Conservation (phyloP, 208 protist genomes). For the Trypanosoma conorhini region DNA sequence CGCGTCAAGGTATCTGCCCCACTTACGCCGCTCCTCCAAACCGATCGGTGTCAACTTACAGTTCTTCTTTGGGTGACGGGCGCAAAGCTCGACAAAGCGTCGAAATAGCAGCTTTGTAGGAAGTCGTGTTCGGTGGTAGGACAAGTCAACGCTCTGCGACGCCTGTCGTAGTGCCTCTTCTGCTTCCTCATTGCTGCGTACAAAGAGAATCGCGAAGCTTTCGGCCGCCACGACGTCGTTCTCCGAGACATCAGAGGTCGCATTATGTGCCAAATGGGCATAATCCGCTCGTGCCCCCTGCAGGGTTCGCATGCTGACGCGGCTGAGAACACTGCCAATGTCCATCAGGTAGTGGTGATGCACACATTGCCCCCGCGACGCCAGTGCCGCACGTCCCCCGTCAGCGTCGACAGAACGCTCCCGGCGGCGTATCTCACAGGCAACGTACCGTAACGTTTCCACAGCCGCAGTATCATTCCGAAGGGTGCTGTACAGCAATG, state of each 20-base stretch:
- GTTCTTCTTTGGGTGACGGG: conserved; percentile 68
- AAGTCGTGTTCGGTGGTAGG: conserved; percentile 32
- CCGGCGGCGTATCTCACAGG: conserved; percentile 14
- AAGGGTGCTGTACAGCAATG: conserved; percentile 62
- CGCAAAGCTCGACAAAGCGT: conserved; percentile 72
- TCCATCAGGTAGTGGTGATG: conserved; percentile 63
- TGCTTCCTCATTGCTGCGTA: conserved; percentile 61
- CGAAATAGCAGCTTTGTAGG: conserved; percentile 57
- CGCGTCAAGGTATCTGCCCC: conserved; percentile 82
- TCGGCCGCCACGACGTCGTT: conserved; percentile 53
- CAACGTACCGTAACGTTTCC: conserved; percentile 43
- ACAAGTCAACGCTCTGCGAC: conserved; percentile 42
- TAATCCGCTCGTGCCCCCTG: conserved; percentile 40
- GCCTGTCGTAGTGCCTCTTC: conserved; percentile 51
- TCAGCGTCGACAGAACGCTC: conserved; percentile 2
- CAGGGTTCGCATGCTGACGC: conserved; percentile 39
- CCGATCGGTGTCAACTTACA: conserved; percentile 73
- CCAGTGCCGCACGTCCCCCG: background rate
- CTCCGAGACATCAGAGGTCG: conserved; percentile 24
- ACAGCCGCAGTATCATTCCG: conserved; percentile 58
- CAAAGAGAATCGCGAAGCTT: conserved; percentile 53
- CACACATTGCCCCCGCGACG: conserved; percentile 4
- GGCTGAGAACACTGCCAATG: conserved; percentile 53
- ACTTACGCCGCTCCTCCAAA: conserved; percentile 72
- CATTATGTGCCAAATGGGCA: conserved; percentile 32